Percentiles rank a stretch among this genome's conserved stretches.
Conservation (phyloP, 768 basidiomycete species). For the Hemileccinum impolitum region DNA sequence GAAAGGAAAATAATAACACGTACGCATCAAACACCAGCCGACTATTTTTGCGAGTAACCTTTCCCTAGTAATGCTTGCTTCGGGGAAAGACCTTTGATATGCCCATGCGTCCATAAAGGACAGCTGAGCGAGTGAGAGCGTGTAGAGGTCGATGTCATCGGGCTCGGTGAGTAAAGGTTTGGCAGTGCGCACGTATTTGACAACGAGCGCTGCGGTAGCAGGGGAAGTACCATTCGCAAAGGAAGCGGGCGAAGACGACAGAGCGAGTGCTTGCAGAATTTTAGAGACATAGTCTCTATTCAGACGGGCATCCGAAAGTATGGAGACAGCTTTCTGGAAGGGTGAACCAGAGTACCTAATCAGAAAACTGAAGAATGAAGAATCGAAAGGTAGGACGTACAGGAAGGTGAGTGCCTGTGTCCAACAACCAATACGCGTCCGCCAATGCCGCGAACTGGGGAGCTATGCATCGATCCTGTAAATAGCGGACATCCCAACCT, state of each 20-base stretch:
- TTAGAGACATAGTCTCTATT: conserved; percentile 78
- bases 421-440: conserved; percentile 85
- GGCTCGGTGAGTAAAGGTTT: conserved; percentile 70
- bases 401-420: conserved; percentile 60
- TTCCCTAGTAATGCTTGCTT: conserved; percentile 49
- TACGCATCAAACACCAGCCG: conserved; percentile 69
- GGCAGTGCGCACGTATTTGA: conserved; percentile 71
- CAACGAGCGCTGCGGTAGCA: conserved; percentile 42
- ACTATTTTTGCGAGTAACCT: conserved; percentile 57
- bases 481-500: conserved; percentile 38
- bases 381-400: conserved; percentile 41
- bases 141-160: conserved; percentile 67
- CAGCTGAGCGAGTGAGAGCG: conserved; percentile 60
- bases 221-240: conserved; percentile 12
- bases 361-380: background rate
- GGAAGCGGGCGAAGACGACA: conserved; percentile 41
- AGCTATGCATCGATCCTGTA: conserved; percentile 57
- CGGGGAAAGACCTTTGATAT: conserved; percentile 68
- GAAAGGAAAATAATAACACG: conserved; percentile 27
- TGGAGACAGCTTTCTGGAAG: conserved; percentile 60
- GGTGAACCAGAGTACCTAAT: background rate
- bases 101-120: conserved; percentile 73
- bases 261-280: conserved; percentile 57
- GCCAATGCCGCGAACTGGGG: conserved; percentile 72
- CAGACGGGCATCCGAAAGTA: conserved; percentile 71